phyloP scores from a whole-genome alignment of 2,329 filamentous ascomycete species.

The Zalaria sp. region DNA sequence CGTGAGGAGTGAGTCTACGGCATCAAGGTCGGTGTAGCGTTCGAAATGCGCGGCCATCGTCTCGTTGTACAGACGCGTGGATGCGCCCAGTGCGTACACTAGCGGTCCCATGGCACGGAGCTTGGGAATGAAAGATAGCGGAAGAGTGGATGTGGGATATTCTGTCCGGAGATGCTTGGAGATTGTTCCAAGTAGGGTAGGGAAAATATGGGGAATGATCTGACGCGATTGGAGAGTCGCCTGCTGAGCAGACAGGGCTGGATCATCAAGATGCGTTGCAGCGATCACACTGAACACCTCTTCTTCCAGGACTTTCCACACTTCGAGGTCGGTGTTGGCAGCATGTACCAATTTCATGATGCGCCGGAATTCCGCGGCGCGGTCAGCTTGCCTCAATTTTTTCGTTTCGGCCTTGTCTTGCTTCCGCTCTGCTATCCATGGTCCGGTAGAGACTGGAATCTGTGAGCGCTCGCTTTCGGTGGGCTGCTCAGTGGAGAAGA shows the following conservation, averaged over 20 bases:
- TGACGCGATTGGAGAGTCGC: background rate
- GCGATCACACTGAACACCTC: constrained; percentile 41
- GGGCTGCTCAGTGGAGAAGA: background rate
- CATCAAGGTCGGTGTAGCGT: constrained; percentile 42
- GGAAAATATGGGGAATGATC: constrained; percentile 50
- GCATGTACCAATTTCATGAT: constrained; percentile 40
- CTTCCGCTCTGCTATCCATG: background rate
- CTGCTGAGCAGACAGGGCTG: background rate
- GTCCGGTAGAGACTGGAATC: too few species aligned
- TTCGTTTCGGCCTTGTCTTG: constrained; percentile 1
- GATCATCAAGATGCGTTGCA: constrained; percentile 6
- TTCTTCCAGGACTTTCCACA: constrained; percentile 53
- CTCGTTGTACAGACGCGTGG: constrained; percentile 55
- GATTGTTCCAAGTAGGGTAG: constrained; percentile 44
- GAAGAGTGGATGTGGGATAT: constrained; percentile 47
- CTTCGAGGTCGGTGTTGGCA: constrained; percentile 45
- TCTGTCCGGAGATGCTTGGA: constrained; percentile 42
- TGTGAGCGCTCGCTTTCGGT: background rate
- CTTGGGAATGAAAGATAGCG: constrained; percentile 48
- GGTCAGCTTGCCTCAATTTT: background rate
- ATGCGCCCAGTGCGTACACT: constrained; percentile 58
- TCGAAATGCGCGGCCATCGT: constrained; percentile 49
- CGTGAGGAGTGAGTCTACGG: constrained; percentile 39
- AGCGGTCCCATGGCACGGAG: constrained; percentile 54
- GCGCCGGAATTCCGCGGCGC: constrained; percentile 31